Base-by-base conservation (phyloP, 2,329 filamentous ascomycete species). In the Scedosporium dehoogii region DNA sequence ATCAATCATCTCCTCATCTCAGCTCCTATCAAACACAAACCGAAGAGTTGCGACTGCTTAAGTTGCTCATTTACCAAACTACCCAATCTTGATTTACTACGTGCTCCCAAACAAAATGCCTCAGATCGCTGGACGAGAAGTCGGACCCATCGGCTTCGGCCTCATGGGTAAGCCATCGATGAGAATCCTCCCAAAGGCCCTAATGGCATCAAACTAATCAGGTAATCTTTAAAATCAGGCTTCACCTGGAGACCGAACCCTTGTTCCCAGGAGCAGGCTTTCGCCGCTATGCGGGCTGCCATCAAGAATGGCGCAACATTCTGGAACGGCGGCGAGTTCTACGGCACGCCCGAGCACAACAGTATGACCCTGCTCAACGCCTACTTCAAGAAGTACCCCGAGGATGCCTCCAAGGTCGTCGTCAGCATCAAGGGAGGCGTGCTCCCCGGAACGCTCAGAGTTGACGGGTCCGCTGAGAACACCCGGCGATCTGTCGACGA, bases 321-420 rank as follows among this genome's bases (percentile, higher is more conserved):
- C 62, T 88, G 85, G 84, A 88, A 87, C 67, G 85, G 77, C 44
- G 85, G 79, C 65, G 84, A 88, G 69, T 81, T 88, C 69, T 90
- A 90, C 73, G 86, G 86, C 46, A 74, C 77, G 0, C 79, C 80
- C 1, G 76, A 82, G 21, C 78, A 78, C 68, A 86, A 88, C 73
- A 75, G 71, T 68, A 84, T 87, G 68, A 79, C 81, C 38, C 73
- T 89, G 9, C 72, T 89, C 33, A 79, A 83, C 64, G 75, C 78
- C 27, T 89, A 89, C 73, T 87, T 89, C 69, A 77, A 77, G 38
- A 78, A 80, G 64, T 82, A 88, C 69, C 86, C 87, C 1, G 82
- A 86, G 65, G 83, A 88, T 65, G 84, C 85, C 6, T 75, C 80
- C 59, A 84, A 85, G 68, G 77, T 89, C 9, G 77, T 86, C 10